A percentile compares a stretch with the other conserved stretches of the same genome.
Evolutionary conservation across 23 red algal genomes (phyloP).

Genomic region (Agarophyton chilense): DNA sequence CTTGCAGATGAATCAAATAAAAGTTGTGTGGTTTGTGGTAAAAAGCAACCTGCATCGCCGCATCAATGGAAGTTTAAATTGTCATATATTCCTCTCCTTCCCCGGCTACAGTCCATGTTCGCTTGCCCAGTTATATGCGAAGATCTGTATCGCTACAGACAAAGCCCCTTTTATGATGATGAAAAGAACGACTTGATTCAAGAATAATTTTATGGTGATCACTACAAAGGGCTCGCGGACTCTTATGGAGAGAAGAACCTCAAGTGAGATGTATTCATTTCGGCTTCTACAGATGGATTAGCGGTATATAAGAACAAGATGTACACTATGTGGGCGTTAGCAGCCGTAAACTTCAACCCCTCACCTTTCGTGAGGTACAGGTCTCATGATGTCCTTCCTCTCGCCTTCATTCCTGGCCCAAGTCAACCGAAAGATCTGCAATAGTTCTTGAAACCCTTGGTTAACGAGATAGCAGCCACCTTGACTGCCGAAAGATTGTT

Average conservation of each 20-base stretch:
- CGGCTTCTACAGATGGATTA: slow-evolving; percentile 14
- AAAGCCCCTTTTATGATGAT: not conserved
- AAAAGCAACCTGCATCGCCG: not conserved
- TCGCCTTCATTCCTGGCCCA: slow-evolving; percentile 21
- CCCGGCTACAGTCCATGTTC: not conserved
- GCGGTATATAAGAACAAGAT: not conserved
- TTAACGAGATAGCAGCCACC: not conserved
- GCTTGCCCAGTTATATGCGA: not conserved
- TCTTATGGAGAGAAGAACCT: not conserved
- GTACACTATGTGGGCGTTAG: not conserved
- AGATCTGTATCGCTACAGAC: not conserved
- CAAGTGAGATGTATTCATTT: not conserved
- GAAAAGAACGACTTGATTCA: not conserved
- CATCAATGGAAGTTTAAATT: not conserved
- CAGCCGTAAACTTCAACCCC: not conserved
- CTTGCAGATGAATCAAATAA: not conserved
- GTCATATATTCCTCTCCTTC: slow-evolving; percentile 10
- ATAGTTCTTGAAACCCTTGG: not conserved
- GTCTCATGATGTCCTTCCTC: slow-evolving; percentile 10
- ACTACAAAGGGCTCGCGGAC: not conserved
- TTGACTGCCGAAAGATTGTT: not conserved
- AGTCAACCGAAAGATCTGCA: not conserved
- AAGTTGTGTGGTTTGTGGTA: not conserved
- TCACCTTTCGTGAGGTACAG: not conserved
- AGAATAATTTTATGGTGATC: not conserved